Base-by-base conservation (phyloP, 441 rosid species). In the Macaranga tanarius region DNA sequence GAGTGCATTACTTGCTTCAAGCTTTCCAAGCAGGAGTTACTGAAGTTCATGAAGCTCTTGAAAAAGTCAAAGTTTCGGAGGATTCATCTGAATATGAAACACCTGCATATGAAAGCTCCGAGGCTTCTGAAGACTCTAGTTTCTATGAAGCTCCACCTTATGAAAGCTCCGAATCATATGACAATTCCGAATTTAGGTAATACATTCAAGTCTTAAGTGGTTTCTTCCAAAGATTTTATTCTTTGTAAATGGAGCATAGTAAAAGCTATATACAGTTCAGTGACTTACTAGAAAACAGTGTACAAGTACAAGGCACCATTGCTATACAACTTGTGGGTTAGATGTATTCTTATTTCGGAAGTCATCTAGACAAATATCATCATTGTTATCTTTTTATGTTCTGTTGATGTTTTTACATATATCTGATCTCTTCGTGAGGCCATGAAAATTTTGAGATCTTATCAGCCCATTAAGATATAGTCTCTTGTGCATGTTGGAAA, bases 1-100 rank as follows among this genome's bases (percentile, higher is more conserved):
- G 96, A 16, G 82, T 85, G 6, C 76, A 86, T 69, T 84, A 69
- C 78, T 74, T 86, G 75, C 61, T 83, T 74, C 83, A 69, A 50
- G 45, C 74, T 72, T 77, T 65, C 73, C 80, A 77, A 63, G 62
- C 66, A 45, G 91, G 72, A 69, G 86, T 76, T 52, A 34, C 44
- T 22, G 67, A 20, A 48, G 56, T 38, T 48, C 26, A 7, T 10
- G 73, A 64, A 64, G 74, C 67, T n/a, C 59, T 51, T 38, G 59
- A n/a, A 22, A 55, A 64, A 5, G 38, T 22, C 31, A 70, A 63
- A 74, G 69, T 23, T 65, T 52, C 68, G 17, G 75, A 68, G 31
- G 79, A 62, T 26, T 72, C 80, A 7, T 26, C 61, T 10, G 65
- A 70, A 1, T 44, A 73, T 51, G 89, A 84, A 78, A 47, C 79